These are phyloP conservation scores for Picocystis sp. DNA, from an alignment of 163 green algal genomes.

Conservation along the genomic window DNA sequence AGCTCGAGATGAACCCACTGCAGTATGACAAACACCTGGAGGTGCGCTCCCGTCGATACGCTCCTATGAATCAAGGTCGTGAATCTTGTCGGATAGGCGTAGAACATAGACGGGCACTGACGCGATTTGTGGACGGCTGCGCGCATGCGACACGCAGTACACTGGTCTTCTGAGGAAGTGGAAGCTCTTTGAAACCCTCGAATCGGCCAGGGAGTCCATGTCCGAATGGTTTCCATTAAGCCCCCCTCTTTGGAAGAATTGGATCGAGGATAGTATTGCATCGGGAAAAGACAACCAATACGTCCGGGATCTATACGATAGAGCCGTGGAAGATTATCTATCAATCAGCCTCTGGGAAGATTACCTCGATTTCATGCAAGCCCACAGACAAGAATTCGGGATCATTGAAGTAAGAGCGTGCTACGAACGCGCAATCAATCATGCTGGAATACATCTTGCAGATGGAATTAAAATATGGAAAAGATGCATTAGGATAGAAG, in stretches of 20 bases:
- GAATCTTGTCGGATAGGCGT: too few species aligned
- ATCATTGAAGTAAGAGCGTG: too few species aligned
- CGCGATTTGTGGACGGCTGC: too few species aligned
- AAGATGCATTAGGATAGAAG: constrained; percentile 4
- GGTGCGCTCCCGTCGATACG: constrained; percentile 14
- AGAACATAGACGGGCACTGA: too few species aligned
- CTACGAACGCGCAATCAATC: constrained; percentile 34
- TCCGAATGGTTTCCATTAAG: constrained; percentile 50
- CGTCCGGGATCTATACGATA: constrained; percentile 18
- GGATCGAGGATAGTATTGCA: constrained; percentile 57
- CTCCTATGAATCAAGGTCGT: not conserved
- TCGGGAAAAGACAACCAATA: constrained; percentile 13
- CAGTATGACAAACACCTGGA: constrained; percentile 52
- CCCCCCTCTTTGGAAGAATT: constrained; percentile 65
- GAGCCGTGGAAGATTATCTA: constrained; percentile 51
- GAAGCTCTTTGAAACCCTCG: constrained; percentile 37
- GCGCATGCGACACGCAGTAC: constrained; percentile 30
- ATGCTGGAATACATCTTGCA: constrained; percentile 43
- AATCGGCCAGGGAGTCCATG: constrained; percentile 40
- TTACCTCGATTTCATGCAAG: constrained; percentile 41
- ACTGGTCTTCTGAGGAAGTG: constrained; percentile 41
- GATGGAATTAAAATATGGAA: constrained; percentile 35
- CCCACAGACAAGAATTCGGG: constrained; percentile 8
- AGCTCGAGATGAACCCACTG: constrained; percentile 36
- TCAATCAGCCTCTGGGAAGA: constrained; percentile 49